Conservation (phyloP, 2,329 filamentous ascomycete genomes). For the Exophiala alcalophila region DNA sequence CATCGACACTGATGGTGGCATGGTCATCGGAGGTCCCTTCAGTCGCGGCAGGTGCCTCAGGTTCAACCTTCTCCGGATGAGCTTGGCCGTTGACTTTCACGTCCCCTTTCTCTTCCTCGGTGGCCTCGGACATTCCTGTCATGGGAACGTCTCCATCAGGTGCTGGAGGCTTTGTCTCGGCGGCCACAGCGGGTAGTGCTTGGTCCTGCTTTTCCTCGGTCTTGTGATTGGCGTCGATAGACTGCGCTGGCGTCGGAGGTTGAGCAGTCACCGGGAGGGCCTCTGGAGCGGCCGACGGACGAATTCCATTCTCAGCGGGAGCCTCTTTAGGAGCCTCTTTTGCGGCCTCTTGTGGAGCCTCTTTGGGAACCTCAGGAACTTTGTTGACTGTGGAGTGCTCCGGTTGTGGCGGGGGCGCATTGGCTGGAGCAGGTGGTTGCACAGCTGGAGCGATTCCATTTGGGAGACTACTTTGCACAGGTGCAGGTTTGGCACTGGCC, state of each 20-base stretch:
- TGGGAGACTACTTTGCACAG: background rate
- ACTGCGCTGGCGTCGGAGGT: conserved; percentile 1
- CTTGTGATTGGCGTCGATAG: background rate
- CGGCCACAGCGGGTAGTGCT: background rate
- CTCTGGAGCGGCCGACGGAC: too few relatives aligned
- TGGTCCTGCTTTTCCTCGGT: background rate
- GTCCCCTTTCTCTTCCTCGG: background rate
- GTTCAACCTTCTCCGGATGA: background rate
- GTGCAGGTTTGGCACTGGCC: background rate
- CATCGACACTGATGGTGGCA: conserved; percentile 19
- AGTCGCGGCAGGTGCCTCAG: background rate
- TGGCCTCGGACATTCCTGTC: conserved; percentile 7
- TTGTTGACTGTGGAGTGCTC: background rate
- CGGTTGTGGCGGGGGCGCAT: background rate
- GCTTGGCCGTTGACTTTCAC: conserved; percentile 1
- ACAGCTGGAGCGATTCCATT: conserved; percentile 1
- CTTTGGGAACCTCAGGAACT: background rate
- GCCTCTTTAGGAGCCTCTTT: too few relatives aligned
- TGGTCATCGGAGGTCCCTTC: conserved; percentile 4
- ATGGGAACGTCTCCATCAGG: conserved; percentile 11
- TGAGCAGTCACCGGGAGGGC: too few relatives aligned
- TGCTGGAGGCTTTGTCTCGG: conserved; percentile 4
- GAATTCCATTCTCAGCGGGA: too few relatives aligned
- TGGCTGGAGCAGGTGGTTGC: conserved; percentile 1
- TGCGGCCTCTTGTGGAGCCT: too few relatives aligned